Evolutionary conservation across 495 filamentous ascomycete species (phyloP), one percentile per base, ranked within the genome.

Genomic region (Eremomyces bilateralis): DNA sequence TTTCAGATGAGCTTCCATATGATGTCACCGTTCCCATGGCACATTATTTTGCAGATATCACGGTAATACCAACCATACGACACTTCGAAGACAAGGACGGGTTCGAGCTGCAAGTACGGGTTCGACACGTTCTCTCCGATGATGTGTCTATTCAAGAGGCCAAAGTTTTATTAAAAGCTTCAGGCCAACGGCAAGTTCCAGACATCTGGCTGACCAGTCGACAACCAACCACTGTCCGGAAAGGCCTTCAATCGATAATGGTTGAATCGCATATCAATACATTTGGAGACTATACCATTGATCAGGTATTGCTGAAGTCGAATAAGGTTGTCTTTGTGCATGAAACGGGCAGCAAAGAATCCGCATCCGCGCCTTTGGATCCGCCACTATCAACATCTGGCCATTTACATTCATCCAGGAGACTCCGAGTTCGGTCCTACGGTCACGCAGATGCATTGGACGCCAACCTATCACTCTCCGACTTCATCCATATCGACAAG

Each of bases 51-150:
- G 65, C 58, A 33, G 63, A 74, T 34, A 50, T 91, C 6, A 51
- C 65, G 19, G 61, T 92, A 3, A 71, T 80, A 29, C 73, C 69
- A 1, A 66, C 69, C 18, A 69, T 83, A 12, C 56, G 61, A 13
- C 79, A 91, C 45, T 67, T 69, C 29, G 61, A 71, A 3, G 67
- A 71, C 16, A 68, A 62, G 43, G 88, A 95, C 53, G 74, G 81
- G 17, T 85, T 91, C 42, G 66, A 75, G 21, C 50, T 93, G 21
- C 60, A 63, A 21, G 45, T 97, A 6, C 64, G 63, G 21, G 57
- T 94, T 32, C 59, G 66, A 21, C 84, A 80, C 51, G 52, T 92
- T 1, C 54, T 93, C 2, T 65, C 66, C 4, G 79, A 80, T 27
- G 60, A 71, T 3, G n/a, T 35, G n/a, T n/a, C n/a, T n/a, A n/a